Evolutionary conservation across 2,329 filamentous ascomycete species (phyloP), one percentile per base, ranked within the genome.

Genomic region (Fusarium beomiforme): DNA sequence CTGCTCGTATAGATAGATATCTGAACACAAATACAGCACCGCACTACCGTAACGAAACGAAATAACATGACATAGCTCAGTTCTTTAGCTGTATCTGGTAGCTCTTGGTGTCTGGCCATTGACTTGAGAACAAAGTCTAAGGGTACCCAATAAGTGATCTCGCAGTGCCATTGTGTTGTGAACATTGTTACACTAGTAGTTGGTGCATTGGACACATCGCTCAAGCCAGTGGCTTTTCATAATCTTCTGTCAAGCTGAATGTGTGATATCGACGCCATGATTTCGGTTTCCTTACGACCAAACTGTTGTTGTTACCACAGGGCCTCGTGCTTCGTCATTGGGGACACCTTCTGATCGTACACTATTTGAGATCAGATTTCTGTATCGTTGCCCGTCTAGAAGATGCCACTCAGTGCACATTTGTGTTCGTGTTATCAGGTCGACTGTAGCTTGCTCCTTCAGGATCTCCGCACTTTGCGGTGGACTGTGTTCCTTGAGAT

Each of bases 121-220:
- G 21, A 36, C 34, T 21, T 31, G 37, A 23, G 29, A 29, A 43
- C 21, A 26, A 57, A n/a, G 16, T 6, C 37, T 51, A 41, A n/a
- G 29, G 24, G 43, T 37, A 24, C 39, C n/a, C 29, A 43, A 50
- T 19, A 21, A n/a, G 46, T 47, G 42, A 21, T 17, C 36, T 44
- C 41, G 41, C 19, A 23, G 57, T 56, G 33, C 34, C 53, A 62
- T 67, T 57, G 56, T 37, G 37, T 46, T 42, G 57, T 62, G 31
- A 67, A 59, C 34, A 33, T 41, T 41, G 70, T 71, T 67, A 29
- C 43, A 57, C 51, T 67, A 36, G 37, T 57, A 50, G 53, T 39
- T 50, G 24, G 54, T 46, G 44, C 36, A n/a, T 54, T 44, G 33
- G 33, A 44, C 57, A 44, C 29, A 67, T 53, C 29, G 21, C 60